phyloP scores from a whole-genome alignment of 1,284 basidiomycete genomes.

The Irpex sp. region DNA sequence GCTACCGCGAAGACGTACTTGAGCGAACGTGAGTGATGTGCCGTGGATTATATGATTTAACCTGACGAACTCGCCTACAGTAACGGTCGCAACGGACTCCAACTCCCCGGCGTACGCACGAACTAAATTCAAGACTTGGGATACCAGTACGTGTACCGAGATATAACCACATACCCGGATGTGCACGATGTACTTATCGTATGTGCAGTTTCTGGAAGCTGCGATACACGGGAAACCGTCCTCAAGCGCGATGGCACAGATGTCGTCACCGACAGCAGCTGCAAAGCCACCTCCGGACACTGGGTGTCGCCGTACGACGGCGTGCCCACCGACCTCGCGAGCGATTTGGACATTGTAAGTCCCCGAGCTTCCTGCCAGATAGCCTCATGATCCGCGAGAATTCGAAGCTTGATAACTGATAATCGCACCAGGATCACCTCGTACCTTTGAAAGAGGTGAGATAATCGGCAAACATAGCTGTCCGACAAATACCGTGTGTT shows the following conservation, averaged over 20 bases:
- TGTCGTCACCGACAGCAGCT: constrained; percentile 39
- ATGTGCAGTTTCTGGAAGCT: constrained; percentile 42
- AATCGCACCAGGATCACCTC: constrained; percentile 39
- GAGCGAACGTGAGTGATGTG: constrained; percentile 26
- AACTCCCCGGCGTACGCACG: constrained; percentile 43
- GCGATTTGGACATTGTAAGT: constrained; percentile 49
- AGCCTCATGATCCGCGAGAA: neutral
- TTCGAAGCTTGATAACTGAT: neutral
- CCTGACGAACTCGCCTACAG: constrained; percentile 18
- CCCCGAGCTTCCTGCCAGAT: neutral
- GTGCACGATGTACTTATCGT: neutral
- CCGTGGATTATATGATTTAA: too few relatives aligned
- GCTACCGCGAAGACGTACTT: constrained; percentile 37
- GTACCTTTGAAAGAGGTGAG: constrained; percentile 47
- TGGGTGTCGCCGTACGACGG: constrained; percentile 52
- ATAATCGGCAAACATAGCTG: neutral
- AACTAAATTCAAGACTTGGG: constrained; percentile 42
- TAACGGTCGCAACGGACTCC: constrained; percentile 42
- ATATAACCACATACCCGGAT: neutral
- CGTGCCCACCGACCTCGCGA: constrained; percentile 38
- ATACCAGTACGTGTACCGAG: constrained; percentile 32
- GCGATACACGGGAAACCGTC: constrained; percentile 52
- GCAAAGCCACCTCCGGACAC: constrained; percentile 41
- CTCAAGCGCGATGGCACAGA: constrained; percentile 49
- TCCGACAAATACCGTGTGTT: neutral